Conservation (phyloP, 768 basidiomycete genomes). For the Leccinum aurantiacum region DNA sequence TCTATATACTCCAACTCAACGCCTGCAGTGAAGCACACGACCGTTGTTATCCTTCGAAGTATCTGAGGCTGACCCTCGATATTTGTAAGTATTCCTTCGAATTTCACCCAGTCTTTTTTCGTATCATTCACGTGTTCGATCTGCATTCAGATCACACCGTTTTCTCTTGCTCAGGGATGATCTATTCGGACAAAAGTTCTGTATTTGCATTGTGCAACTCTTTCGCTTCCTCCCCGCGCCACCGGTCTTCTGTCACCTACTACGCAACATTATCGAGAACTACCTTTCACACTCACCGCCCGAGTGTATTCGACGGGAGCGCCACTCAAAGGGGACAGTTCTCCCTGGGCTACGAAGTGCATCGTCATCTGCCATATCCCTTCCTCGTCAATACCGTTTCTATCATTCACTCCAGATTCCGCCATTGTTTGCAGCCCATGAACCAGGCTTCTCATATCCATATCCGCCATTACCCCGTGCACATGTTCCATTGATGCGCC, state of each 20-base stretch:
- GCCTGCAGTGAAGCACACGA: too few relatives aligned
- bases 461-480: slow-evolving; percentile 47
- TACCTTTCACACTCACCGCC: slow-evolving; percentile 70
- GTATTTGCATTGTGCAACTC: slow-evolving; percentile 30
- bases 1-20: too few relatives aligned
- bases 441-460: slow-evolving; percentile 83
- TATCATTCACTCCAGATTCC: slow-evolving; percentile 43
- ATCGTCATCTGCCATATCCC: slow-evolving; percentile 20
- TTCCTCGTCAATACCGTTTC: slow-evolving; percentile 6
- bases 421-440: slow-evolving; percentile 61
- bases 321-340: slow-evolving; percentile 72
- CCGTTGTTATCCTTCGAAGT: too few relatives aligned
- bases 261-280: slow-evolving; percentile 44
- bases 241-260: slow-evolving; percentile 65
- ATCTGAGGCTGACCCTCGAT: slow-evolving; percentile 20
- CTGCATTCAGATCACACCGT: slow-evolving; percentile 7
- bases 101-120: not conserved
- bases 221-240: slow-evolving; percentile 59
- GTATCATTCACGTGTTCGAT: not conserved
- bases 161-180: slow-evolving; percentile 66
- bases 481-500: slow-evolving; percentile 63
- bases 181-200: slow-evolving; percentile 93
- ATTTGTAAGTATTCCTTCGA: slow-evolving; percentile 39
- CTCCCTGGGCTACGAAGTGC: slow-evolving; percentile 60
- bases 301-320: slow-evolving; percentile 71